Base-by-base conservation (phyloP, 179 eudicot species). In the Dionaea muscipula region DNA sequence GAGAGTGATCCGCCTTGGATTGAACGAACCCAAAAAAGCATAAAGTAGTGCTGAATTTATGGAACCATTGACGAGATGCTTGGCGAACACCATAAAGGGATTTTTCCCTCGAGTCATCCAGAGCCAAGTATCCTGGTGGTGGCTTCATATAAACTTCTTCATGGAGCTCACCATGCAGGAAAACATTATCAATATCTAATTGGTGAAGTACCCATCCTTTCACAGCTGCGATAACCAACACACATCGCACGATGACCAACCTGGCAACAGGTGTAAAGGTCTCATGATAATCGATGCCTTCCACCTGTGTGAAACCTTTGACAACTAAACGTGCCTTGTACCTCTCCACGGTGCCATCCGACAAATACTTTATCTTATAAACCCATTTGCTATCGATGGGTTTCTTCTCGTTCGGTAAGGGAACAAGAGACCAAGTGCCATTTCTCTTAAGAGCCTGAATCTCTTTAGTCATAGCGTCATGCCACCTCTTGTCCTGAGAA, bases 221-320 rank as follows among this genome's bases (percentile, higher is more conserved):
- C 1, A 23, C 22, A 0, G 25, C 44, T 0, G 46, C 45, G 0
- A 59, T 0, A 18, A 28, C 28, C 2, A 59, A 12, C 1, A 48
- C 20, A 2, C 36, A 11, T 15, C 55, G 17, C 3, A 59, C 27
- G 1, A 27, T 59, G 2, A 37, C 33, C 26, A 52, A 8, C 27
- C 51, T 61, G 0, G 51, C 36, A 12, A 52, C 57, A 19, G 57
- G 57, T 0, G 65, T 38, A 33, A 54, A 63, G 13, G 67, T 54
- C 1, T 63, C 60, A 20, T 27, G 40, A 16, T 53, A 63, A 11
- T 63, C 60, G 6, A 50, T 7, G 0, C 59, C 59, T 13, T 53
- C 41, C 2, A 2, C 27, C 18, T 62, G 53, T 12, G 51, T 62
- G 44, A 23, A 40, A 2, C 66, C 66, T 28, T 25, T 26, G 0